Percentiles rank a stretch among this genome's conserved stretches.
These are phyloP conservation scores for Canariomyces notabilis DNA, from an alignment of 2,329 filamentous ascomycete genomes.

Conservation along the genomic window DNA sequence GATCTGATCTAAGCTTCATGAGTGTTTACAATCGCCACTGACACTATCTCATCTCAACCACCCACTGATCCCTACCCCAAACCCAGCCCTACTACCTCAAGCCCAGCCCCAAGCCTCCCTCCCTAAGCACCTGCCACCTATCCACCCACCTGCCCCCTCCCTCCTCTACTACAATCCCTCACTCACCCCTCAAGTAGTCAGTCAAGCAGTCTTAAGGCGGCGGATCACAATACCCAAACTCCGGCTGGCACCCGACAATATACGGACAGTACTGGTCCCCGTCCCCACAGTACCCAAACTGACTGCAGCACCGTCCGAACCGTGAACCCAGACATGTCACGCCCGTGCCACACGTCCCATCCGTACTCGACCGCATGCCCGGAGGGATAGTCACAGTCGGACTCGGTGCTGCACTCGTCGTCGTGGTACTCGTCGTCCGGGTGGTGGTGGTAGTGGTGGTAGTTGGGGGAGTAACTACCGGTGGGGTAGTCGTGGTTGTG, in stretches of 20 bases:
- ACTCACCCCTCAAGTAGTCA: too few species aligned
- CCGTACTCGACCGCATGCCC: conserved; percentile 22
- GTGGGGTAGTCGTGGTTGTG: conserved; percentile 4
- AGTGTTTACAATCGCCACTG: too few species aligned
- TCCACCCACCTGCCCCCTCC: too few species aligned
- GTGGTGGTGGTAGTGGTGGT: conserved; percentile 8
- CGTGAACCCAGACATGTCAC: conserved; percentile 23
- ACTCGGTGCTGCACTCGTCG: conserved; percentile 6
- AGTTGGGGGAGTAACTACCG: too few species aligned
- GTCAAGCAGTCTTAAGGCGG: too few species aligned
- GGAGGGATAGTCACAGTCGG: conserved; percentile 19
- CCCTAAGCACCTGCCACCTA: too few species aligned
- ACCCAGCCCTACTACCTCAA: too few species aligned
- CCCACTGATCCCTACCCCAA: too few species aligned
- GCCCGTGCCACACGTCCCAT: conserved; percentile 24
- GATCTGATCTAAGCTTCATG: too few species aligned
- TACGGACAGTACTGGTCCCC: conserved; percentile 29
- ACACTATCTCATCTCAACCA: too few species aligned
- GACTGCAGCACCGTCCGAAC: conserved; percentile 26
- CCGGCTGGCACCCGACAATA: conserved; percentile 27
- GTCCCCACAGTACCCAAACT: conserved; percentile 28
- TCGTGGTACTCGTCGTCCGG: conserved; percentile 5
- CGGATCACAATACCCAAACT: conserved; percentile 29
- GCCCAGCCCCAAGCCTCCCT: too few species aligned
- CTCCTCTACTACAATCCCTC: too few species aligned